These are phyloP conservation scores for Aspergillus eucalypticola DNA, from an alignment of 2,329 filamentous ascomycete genomes.

Conservation along the genomic window DNA sequence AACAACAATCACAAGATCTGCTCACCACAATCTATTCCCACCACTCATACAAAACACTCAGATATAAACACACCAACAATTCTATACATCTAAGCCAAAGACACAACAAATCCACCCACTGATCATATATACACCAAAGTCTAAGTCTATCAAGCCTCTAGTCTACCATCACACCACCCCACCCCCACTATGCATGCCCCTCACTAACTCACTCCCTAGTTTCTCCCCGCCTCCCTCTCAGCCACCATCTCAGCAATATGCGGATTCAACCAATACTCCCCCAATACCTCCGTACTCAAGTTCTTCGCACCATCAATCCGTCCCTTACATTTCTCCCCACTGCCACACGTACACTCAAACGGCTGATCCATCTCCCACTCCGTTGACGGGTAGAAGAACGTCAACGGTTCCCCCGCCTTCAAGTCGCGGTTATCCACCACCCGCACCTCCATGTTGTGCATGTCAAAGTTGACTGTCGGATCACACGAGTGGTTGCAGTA, in stretches of 20 bases:
- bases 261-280: conserved; percentile 45
- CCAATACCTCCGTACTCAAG: conserved; percentile 35
- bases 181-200: background rate
- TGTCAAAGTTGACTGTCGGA: conserved; percentile 57
- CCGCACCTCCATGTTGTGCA: conserved; percentile 44
- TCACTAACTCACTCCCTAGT: background rate
- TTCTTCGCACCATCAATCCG: conserved; percentile 43
- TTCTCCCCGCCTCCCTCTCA: conserved; percentile 14
- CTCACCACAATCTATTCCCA: too few species aligned
- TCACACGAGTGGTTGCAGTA: conserved; percentile 60
- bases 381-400: conserved; percentile 53
- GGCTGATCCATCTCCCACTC: conserved; percentile 53
- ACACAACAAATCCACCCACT: too few species aligned
- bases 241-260: conserved; percentile 40
- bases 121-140: background rate
- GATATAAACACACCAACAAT: too few species aligned
- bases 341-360: conserved; percentile 48
- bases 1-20: too few species aligned
- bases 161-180: background rate
- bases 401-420: conserved; percentile 44
- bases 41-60: too few species aligned
- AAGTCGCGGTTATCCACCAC: conserved; percentile 42
- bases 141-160: background rate
- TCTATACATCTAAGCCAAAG: too few species aligned
- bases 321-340: conserved; percentile 38